Evolutionary conservation across 129 eudicot genomes (phyloP).

Genomic region (Escallonia rubra): DNA sequence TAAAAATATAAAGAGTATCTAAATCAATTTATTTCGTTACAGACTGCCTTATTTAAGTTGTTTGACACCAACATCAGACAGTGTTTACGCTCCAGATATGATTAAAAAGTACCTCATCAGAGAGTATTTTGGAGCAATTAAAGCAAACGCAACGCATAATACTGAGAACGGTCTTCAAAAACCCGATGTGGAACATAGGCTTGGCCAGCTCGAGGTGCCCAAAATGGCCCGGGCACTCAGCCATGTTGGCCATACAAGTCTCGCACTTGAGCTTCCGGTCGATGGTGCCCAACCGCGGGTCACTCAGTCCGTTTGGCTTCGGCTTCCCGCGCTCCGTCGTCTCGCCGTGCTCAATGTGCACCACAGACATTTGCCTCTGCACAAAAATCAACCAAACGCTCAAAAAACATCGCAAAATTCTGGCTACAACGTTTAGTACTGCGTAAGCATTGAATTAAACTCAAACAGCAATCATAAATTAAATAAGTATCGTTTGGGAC

Average conservation of each 20-base stretch:
- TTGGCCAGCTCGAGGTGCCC: constrained; percentile 98
- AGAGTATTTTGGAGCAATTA: constrained; percentile 92
- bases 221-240: constrained; percentile 97
- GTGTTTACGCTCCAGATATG: too few relatives aligned
- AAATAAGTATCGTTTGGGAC: too few relatives aligned
- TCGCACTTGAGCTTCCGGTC: constrained; percentile 93
- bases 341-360: constrained; percentile 88
- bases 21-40: too few relatives aligned
- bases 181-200: constrained; percentile 96
- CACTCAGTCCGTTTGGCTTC: constrained; percentile 85
- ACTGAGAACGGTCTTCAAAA: constrained; percentile 88
- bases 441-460: too few relatives aligned
- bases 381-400: constrained; percentile 1
- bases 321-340: constrained; percentile 94
- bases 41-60: too few relatives aligned
- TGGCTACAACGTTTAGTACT: too few relatives aligned
- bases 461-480: too few relatives aligned
- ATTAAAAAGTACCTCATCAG: constrained; percentile 56
- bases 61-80: too few relatives aligned
- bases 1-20: too few relatives aligned
- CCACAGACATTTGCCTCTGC: constrained; percentile 98
- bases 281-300: constrained; percentile 87
- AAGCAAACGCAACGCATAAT: constrained; percentile 96
- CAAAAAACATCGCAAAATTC: neutral
- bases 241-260: constrained; percentile 97